Evolutionary conservation across 345 rosid species (phyloP).

Genomic region (Noccaea caerulescens): DNA sequence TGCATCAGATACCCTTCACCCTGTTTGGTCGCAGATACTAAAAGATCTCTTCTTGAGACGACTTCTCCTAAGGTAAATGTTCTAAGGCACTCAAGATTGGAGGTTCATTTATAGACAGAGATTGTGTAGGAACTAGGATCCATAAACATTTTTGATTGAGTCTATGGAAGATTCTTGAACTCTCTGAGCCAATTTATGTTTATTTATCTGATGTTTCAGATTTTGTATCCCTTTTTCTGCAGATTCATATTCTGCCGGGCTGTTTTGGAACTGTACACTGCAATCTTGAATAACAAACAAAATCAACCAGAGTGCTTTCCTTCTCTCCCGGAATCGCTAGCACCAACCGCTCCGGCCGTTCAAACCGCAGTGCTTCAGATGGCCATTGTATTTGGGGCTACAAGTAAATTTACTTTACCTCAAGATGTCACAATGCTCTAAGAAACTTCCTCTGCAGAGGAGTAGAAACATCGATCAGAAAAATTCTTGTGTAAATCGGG

Average conservation of each 20-base stretch:
- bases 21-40: slow-evolving; percentile 87
- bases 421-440: slow-evolving; percentile 45
- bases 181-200: neutral
- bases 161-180: neutral
- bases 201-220: slow-evolving; percentile 6
- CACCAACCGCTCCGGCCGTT: slow-evolving; percentile 51
- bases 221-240: slow-evolving; percentile 34
- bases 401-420: slow-evolving; percentile 60
- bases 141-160: neutral
- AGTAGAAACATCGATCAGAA: slow-evolving; percentile 7
- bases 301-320: slow-evolving; percentile 77
- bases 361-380: slow-evolving; percentile 61
- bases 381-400: slow-evolving; percentile 60
- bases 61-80: slow-evolving; percentile 76
- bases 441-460: slow-evolving; percentile 35
- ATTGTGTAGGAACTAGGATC: slow-evolving; percentile 20
- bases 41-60: slow-evolving; percentile 88
- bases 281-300: slow-evolving; percentile 61
- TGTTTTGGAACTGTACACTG: slow-evolving; percentile 59
- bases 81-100: neutral
- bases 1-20: slow-evolving; percentile 69
- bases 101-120: slow-evolving; percentile 19
- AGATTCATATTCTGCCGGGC: slow-evolving; percentile 85
- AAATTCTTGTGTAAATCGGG: slow-evolving; percentile 26
- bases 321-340: slow-evolving; percentile 59